Evolutionary conservation across 169 alveolate species (phyloP), one percentile per base, ranked within the genome.

Genomic region (Miamiensis avidus): DNA sequence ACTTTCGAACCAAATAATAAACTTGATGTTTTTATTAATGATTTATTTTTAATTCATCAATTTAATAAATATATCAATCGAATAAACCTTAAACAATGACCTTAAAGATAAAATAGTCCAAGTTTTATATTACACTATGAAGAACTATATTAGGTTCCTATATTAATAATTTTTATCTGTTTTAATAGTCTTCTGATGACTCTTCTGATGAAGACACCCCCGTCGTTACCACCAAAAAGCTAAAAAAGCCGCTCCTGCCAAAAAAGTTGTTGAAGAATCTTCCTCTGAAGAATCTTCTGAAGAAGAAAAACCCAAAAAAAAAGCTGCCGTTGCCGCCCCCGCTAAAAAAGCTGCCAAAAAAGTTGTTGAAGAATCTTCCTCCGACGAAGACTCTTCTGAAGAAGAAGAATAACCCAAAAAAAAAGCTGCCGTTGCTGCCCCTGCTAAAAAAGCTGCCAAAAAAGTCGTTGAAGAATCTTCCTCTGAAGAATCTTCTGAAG

Each of bases 371-470:
- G 69, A 49, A 83, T 76, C 76, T 33, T 30, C 65, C 75, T 33
- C 65, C 84, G 29, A 69, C 0, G 84, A 72, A 31, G 72, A 85
- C 34, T 74, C 74, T 76, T 31, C 65, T 1, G 76, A 87, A 32
- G 74, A 65, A 31, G 82, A 86, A 73, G 78, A 74, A 33, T 49
- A 33, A 78, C 77, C 85, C 29, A 82, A 74, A 26, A 81, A 81
- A 76, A 69, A 82, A 26, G 85, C 89, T 29, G 85, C 82, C 26
- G 74, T 84, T 11, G 77, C 76, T 79, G 64, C 74, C 34, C 82
- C 83, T 29, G 29, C 4, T 6, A 6, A 25, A 29, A 29, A 29
- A 33, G n/a, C 0, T 1, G 32, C 34, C 49, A 26, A 0, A 1
- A 78, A 78, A 64, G 81, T n/a, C 29, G 88, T 65, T 30, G 27